Evolutionary conservation across 805 yeast species (phyloP), one percentile per base, ranked within the genome.

Genomic region (Cephaloascus fragrans): DNA sequence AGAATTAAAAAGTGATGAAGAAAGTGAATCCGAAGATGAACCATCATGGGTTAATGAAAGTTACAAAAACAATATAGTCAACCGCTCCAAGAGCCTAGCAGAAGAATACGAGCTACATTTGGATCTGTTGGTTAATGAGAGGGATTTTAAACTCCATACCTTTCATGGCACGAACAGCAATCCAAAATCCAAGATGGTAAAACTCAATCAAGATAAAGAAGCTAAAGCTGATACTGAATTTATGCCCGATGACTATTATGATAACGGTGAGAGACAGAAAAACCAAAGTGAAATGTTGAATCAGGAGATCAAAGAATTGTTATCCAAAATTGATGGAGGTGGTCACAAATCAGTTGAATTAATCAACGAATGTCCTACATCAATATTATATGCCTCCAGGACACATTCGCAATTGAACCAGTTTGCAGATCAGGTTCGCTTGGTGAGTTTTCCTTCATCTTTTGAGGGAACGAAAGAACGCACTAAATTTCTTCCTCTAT

Each of bases 341-440:
- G 23, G 55, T 9, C 47, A 52, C 4, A 41, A 42, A n/a, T 26
- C 39, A 4, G 55, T 48, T 33, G 47, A 46, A 28, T 37, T 43
- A 32, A 49, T 44, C 35, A 56, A 44, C 41, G 47, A 56, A 36
- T 56, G 63, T 32, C 64, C 74, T 0, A 49, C 64, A 1, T 73
- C 78, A 47, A 75, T 89, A 1, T 74, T 60, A 47, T 88, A 79
- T 52, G 70, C 95, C 0, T 86, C 96, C 2, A 65, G 97, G 56
- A 89, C 97, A 0, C 97, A 89, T 51, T 85, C 96, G 0, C 97
- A 89, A 53, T 62, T 89, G 35, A 67, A 68, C 29, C 97, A 89
- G 52, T 84, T 89, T 51, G 75, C 87, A 0, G 71, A 75, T 14
- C 96, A 90, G 48, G 57, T 89, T 31, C 53, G 65, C 34, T 50